Evolutionary conservation across 768 basidiomycete species (phyloP).

Genomic region (Hericium alpestre): DNA sequence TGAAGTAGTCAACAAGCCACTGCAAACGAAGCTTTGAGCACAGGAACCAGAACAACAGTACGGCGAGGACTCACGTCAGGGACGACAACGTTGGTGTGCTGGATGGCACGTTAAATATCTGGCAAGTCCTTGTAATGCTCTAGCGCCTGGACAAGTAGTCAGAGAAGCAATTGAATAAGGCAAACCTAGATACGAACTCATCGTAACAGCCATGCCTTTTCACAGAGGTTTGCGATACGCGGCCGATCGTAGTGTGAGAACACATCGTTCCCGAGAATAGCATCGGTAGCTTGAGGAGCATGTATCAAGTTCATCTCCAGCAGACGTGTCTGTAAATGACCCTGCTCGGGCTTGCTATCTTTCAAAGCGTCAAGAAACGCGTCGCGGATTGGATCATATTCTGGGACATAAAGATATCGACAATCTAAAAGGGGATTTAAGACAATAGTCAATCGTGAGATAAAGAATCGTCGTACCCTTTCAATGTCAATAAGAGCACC

Average conservation of each 20-base stretch:
- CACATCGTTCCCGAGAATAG: slow-evolving; percentile 98
- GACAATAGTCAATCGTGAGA: background rate
- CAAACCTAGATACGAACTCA: slow-evolving; percentile 42
- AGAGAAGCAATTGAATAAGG: background rate
- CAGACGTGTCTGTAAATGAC: slow-evolving; percentile 87
- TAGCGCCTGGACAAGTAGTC: slow-evolving; percentile 57
- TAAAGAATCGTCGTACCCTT: slow-evolving; percentile 39
- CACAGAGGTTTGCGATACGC: slow-evolving; percentile 93
- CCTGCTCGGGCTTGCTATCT: slow-evolving; percentile 97
- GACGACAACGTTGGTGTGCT: slow-evolving; percentile 78
- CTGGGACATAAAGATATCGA: slow-evolving; percentile 98
- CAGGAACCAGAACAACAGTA: background rate
- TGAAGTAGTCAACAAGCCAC: slow-evolving; percentile 98
- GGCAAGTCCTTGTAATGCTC: slow-evolving; percentile 96
- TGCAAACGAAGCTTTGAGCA: slow-evolving; percentile 21
- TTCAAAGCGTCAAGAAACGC: slow-evolving; percentile 92
- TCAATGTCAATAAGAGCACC: slow-evolving; percentile 93
- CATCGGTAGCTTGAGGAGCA: slow-evolving; percentile 97
- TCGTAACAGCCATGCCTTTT: slow-evolving; percentile 94
- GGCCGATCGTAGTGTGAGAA: slow-evolving; percentile 94
- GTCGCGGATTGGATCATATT: slow-evolving; percentile 99
- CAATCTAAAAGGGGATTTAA: slow-evolving; percentile 45
- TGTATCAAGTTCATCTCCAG: slow-evolving; percentile 97
- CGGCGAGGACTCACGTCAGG: slow-evolving; percentile 50
- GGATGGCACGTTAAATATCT: slow-evolving; percentile 98